Conservation (phyloP, 768 basidiomycete species). For the Hypholoma fasciculare region DNA sequence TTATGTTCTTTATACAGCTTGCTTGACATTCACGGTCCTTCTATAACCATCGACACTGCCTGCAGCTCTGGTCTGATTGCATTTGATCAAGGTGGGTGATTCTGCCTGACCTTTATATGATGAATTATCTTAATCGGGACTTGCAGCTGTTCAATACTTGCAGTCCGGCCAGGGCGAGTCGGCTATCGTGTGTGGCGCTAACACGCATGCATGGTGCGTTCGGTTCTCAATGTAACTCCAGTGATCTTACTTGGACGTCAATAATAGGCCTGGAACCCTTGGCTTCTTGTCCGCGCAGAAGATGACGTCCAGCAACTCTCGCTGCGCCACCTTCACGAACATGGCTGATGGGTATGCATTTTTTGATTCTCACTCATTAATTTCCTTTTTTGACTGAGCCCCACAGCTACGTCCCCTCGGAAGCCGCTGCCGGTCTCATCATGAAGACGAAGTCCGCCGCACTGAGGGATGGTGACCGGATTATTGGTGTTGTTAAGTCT, state of each 20-base stretch:
- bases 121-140: background rate
- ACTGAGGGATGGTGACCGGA: slow-evolving; percentile 31
- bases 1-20: slow-evolving; percentile 17
- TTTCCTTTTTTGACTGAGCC: background rate
- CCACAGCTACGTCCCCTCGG: slow-evolving; percentile 33
- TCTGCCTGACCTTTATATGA: background rate
- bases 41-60: slow-evolving; percentile 33
- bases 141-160: slow-evolving; percentile 30
- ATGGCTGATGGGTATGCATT: slow-evolving; percentile 32
- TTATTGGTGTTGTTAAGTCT: slow-evolving; percentile 29
- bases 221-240: background rate
- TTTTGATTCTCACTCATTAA: background rate
- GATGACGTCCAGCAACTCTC: slow-evolving; percentile 31
- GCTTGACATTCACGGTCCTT: slow-evolving; percentile 35
- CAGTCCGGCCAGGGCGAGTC: slow-evolving; percentile 32
- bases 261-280: slow-evolving; percentile 29
- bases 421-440: slow-evolving; percentile 34
- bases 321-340: slow-evolving; percentile 33
- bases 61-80: slow-evolving; percentile 35
- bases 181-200: slow-evolving; percentile 33
- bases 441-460: slow-evolving; percentile 35
- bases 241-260: background rate
- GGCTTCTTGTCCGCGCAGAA: slow-evolving; percentile 32
- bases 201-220: slow-evolving; percentile 31
- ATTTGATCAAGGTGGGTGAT: slow-evolving; percentile 28